A percentile compares a stretch with the other conserved stretches of the same genome.
phyloP scores from a whole-genome alignment of 306 rosid genomes.

The Quercus wislizeni region DNA sequence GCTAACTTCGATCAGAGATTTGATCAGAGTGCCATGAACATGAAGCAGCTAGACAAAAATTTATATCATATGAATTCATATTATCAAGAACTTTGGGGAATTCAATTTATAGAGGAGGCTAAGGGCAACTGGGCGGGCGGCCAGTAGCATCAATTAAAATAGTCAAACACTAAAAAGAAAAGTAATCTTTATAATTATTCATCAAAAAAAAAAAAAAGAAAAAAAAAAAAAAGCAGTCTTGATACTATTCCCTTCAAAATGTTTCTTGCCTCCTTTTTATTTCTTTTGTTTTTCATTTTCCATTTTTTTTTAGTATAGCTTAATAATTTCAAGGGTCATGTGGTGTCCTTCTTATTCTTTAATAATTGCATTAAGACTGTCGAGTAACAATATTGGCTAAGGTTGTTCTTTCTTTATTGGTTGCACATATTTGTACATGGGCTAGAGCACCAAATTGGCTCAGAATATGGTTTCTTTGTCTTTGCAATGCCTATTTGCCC shows the following conservation, averaged over 20 bases:
- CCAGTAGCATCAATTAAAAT: neutral
- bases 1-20: too few species aligned
- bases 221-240: too few species aligned
- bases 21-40: too few species aligned
- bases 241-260: neutral
- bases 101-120: neutral
- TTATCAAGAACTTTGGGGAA: too few species aligned
- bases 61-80: too few species aligned
- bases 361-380: neutral
- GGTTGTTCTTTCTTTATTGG: slow-evolving; percentile 29
- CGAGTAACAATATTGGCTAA: slow-evolving; percentile 19
- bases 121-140: neutral
- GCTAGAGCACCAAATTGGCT: slow-evolving; percentile 39
- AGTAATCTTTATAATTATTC: neutral
- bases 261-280: neutral
- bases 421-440: neutral
- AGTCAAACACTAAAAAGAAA: neutral
- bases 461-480: slow-evolving; percentile 33
- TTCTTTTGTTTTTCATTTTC: neutral
- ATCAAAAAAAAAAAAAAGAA: too few species aligned
- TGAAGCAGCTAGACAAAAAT: too few species aligned
- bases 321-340: neutral
- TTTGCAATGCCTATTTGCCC: slow-evolving; percentile 13
- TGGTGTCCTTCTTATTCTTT: neutral
- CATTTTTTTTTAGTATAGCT: neutral